Evolutionary conservation across 2,329 filamentous ascomycete species (phyloP), one percentile per base, ranked within the genome.

Genomic region (Coniochaeta sp.): DNA sequence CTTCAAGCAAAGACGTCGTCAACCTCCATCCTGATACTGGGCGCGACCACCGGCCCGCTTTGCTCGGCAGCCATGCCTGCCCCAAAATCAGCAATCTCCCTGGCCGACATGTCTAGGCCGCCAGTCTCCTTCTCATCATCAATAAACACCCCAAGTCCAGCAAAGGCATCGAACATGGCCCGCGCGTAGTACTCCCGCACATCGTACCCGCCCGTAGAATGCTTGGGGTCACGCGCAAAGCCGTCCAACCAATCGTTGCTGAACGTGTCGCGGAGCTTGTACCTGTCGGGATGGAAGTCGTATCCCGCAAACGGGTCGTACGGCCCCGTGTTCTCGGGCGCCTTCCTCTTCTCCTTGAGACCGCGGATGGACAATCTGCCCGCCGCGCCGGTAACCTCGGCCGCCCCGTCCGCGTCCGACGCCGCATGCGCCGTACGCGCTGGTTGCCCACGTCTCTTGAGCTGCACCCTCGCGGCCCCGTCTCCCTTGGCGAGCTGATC

Each of bases 221-320:
- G 86, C 52, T 82, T 79, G 2, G 81, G 75, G 69, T 93, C 88
- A 44, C 83, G 83, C 60, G 87, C 83, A 34, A 87, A 82, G 26
- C 79, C 78, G 52, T 89, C 86, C 58, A 96, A 78, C 80, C 87
- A 91, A 58, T 64, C 66, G 60, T 64, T 65, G 12, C 66, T 64
- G 4, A 66, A 54, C 47, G 81, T 77, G 57, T 84, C 81, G 64
- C 87, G 83, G 40, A 96, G 69, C 10, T 81, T 78, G 69, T 91
- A 93, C 66, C 93, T 88, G 66, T 88, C 80, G 24, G 86, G 84
- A 26, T 80, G 79, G 58, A 93, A 83, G 55, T 83, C 75, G 62
- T 93, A 76, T 0, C 91, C 95, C 42, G 86, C 91, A 70, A 95
- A 96, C 0, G 93, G 89, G 76, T 97, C 92, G 75, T 96, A 97